These are phyloP conservation scores for Penicillium coffeae DNA, from an alignment of 495 filamentous ascomycete genomes.

Conservation along the genomic window DNA sequence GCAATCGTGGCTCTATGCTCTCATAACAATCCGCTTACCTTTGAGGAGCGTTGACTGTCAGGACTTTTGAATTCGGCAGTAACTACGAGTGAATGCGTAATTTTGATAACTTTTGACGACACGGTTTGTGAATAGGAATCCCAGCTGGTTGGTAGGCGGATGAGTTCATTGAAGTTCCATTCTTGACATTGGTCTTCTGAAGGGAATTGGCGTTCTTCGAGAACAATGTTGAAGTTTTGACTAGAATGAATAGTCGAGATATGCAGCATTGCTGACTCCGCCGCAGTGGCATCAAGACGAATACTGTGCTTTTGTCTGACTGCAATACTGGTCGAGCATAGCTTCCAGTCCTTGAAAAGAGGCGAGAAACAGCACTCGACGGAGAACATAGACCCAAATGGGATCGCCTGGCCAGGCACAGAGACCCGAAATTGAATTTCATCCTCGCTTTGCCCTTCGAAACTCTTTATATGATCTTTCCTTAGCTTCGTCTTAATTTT, in stretches of 20 bases:
- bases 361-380: constrained; percentile 16
- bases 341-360: constrained; percentile 5
- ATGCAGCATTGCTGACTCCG: constrained; percentile 12
- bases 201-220: background rate
- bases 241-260: constrained; percentile 9
- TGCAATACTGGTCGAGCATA: constrained; percentile 2
- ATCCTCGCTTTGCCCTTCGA: constrained; percentile 4
- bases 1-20: too few species aligned
- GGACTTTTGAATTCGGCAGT: constrained; percentile 10
- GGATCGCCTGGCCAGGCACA: constrained; percentile 10
- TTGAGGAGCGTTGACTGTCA: background rate
- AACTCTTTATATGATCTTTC: background rate
- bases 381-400: constrained; percentile 14
- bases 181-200: constrained; percentile 4
- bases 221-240: constrained; percentile 1
- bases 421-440: constrained; percentile 19
- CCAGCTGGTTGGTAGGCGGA: constrained; percentile 15
- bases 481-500: too few species aligned
- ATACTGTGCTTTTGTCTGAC: constrained; percentile 16
- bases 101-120: constrained; percentile 11
- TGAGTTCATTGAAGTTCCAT: constrained; percentile 6
- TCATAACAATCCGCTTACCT: too few species aligned
- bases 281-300: constrained; percentile 17
- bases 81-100: constrained; percentile 11
- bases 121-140: constrained; percentile 15